Evolutionary conservation across 108 stramenopile species (phyloP), one percentile per base, ranked within the genome.

Genomic region (Cyclotella baltica): DNA sequence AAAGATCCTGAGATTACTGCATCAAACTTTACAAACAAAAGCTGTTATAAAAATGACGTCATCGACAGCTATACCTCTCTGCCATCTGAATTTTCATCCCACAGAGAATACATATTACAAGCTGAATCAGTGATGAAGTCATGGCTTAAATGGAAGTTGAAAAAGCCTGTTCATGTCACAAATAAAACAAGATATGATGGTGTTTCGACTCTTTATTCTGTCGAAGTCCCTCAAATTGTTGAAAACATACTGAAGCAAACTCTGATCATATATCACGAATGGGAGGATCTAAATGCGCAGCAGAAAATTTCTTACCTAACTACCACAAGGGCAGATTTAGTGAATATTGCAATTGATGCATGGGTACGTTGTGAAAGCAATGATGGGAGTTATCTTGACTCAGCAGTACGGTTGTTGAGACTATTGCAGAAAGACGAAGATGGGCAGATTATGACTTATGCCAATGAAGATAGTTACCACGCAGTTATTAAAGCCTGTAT

Each of bases 391-490:
- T 28, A 11, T 30, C 36, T 75, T 34, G 64, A 10, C 6, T 47
- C 36, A 23, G 53, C 30, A 38, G 43, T 55, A 18, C 23, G 28
- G 6, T 51, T 64, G 63, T 65, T 75, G 22, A 30, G 33, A 47
- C 18, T 66, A 8, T 43, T 75, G 23, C 53, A 70, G 36, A 50
- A 55, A 73, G 6, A 48, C 4, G 33, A 50, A 48, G 34, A 73
- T 20, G 47, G 31, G 10, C 23, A 62, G 38, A 36, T 61, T 33
- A 19, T 73, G 3, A 62, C 43, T n/a, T 20, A 38, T 37, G 55
- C 61, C 51, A 31, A 75, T 58, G 74, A 75, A 56, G 74, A 65
- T 56, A 66, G 52, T 40, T 66, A 75, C 30, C 63, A 62, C 30
- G 34, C 46, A 22, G 37, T 67, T 18, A 65, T 75, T 4, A 75